Conservation (phyloP, 225 moss, liverwort and hornwort genomes). For the Antitrichia curtipendula region DNA sequence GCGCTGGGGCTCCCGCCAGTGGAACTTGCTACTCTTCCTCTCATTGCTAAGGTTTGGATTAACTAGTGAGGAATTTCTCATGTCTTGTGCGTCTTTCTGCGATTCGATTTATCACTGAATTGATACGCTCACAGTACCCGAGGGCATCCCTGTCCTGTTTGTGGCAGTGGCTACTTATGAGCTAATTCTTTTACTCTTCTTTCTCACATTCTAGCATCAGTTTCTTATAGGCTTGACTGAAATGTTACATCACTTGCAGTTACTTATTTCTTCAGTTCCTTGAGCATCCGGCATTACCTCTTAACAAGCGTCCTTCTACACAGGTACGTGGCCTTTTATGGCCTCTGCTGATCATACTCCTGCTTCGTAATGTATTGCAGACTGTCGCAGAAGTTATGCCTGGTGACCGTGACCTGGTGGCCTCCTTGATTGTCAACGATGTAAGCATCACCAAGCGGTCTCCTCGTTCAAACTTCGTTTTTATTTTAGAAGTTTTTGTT, state of each 20-base stretch:
- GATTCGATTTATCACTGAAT: background rate
- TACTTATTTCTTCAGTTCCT: background rate
- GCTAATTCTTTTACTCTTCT: background rate
- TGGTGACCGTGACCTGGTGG: conserved; percentile 74
- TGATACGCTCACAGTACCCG: background rate
- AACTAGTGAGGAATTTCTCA: background rate
- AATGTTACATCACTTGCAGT: background rate
- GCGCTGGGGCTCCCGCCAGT: conserved; percentile 71
- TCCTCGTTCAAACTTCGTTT: background rate
- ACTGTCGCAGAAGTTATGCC: conserved; percentile 75
- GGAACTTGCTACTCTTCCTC: conserved; percentile 77
- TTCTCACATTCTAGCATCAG: background rate
- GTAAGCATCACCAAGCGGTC: conserved; percentile 29
- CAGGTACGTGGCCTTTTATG: background rate
- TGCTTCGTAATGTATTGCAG: conserved; percentile 34
- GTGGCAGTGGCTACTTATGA: background rate
- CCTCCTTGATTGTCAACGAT: conserved; percentile 73
- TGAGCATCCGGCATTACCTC: background rate
- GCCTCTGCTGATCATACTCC: background rate
- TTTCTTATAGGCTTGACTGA: background rate
- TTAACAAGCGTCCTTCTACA: background rate
- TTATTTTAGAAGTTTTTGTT: background rate
- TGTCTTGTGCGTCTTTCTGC: background rate
- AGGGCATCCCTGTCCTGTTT: background rate
- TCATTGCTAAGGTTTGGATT: conserved; percentile 73